Percentiles rank a stretch among this genome's conserved stretches.
These are phyloP conservation scores for Henckelia pumila DNA, from an alignment of 257 asterid genomes.

Conservation along the genomic window DNA sequence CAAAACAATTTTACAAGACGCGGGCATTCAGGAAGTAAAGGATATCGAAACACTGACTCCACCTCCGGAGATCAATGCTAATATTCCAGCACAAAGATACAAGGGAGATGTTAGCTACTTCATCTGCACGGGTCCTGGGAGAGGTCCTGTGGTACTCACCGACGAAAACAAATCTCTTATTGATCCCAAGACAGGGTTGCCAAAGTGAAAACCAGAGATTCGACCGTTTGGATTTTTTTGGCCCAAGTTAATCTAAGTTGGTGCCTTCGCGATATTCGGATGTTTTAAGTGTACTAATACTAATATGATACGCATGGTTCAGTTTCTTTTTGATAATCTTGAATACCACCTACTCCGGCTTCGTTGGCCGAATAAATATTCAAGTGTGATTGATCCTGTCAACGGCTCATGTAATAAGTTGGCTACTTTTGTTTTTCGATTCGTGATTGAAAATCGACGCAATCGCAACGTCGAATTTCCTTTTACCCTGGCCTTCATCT, in stretches of 20 bases:
- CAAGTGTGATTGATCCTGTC: neutral
- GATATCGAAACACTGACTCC: constrained; percentile 69
- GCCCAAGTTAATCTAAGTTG: neutral
- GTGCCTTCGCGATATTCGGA: constrained; percentile 22
- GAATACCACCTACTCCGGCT: neutral
- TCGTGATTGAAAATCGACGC: neutral
- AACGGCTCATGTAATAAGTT: neutral
- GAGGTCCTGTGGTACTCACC: constrained; percentile 74
- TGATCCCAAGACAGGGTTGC: constrained; percentile 68
- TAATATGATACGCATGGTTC: constrained; percentile 2
- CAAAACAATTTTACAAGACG: constrained; percentile 77
- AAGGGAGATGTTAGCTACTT: constrained; percentile 91
- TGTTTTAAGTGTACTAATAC: constrained; percentile 21
- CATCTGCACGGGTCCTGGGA: constrained; percentile 57
- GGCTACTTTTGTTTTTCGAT: neutral
- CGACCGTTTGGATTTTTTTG: no score
- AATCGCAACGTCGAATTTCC: neutral
- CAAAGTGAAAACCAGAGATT: constrained; percentile 44
- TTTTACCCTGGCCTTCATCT: neutral
- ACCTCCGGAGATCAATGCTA: constrained; percentile 79
- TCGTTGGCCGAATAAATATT: neutral
- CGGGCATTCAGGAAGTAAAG: constrained; percentile 63
- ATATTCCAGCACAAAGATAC: constrained; percentile 41
- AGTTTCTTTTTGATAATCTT: neutral
- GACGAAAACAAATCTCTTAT: constrained; percentile 74